Evolutionary conservation across 305 asterid species (phyloP).

Genomic region (Rubia balearica): DNA sequence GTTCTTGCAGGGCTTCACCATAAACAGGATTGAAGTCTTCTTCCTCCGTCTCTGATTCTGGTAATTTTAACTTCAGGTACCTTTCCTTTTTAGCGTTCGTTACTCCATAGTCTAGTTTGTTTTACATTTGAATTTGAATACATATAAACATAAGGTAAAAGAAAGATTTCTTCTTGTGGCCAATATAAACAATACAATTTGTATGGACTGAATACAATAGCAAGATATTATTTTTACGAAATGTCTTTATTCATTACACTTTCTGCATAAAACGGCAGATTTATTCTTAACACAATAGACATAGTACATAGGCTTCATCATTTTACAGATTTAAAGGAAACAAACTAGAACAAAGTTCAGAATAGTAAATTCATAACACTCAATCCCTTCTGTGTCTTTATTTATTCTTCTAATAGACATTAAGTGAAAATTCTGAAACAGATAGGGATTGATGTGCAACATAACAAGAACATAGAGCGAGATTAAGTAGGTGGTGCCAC

Average conservation of each 20-base stretch:
- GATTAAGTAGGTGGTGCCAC: background rate
- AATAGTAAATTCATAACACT: background rate
- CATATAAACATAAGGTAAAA: too few species aligned
- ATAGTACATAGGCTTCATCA: background rate
- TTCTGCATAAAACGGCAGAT: constrained; percentile 4
- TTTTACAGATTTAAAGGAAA: background rate
- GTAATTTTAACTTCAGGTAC: background rate
- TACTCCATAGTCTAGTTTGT: too few species aligned
- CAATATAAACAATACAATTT: too few species aligned
- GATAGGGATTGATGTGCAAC: constrained; percentile 2
- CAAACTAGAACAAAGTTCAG: background rate
- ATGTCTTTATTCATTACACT: background rate
- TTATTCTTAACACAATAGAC: background rate
- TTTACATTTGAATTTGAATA: too few species aligned
- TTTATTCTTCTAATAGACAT: background rate
- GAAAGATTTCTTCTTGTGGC: too few species aligned
- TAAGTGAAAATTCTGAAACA: background rate
- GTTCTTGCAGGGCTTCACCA: background rate
- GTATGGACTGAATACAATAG: too few species aligned
- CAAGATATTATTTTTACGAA: too few species aligned
- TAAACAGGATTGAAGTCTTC: background rate
- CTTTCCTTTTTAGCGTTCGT: background rate
- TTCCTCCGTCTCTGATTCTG: background rate
- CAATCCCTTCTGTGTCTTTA: constrained; percentile 15
- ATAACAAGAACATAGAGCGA: background rate